Conservation (phyloP, 495 filamentous ascomycete species). For the Glutinoglossum americanum region DNA sequence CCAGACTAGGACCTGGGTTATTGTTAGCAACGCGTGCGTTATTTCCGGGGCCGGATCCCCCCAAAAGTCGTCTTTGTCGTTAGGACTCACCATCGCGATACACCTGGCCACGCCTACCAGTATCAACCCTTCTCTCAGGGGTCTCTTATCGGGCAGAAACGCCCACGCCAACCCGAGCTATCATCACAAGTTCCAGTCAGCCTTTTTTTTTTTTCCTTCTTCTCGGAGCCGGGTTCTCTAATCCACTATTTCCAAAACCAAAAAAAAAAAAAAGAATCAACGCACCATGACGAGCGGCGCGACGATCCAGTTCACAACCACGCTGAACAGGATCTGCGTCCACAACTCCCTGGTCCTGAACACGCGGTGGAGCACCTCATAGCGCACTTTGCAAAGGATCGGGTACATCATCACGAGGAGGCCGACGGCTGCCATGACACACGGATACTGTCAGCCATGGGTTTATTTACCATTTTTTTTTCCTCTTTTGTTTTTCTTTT, state of each 20-base stretch:
- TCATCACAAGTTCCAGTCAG: not conserved
- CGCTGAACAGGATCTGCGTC: constrained; percentile 58
- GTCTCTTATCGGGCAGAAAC: constrained; percentile 50
- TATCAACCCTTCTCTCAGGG: constrained; percentile 49
- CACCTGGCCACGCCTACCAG: constrained; percentile 61
- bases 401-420: constrained; percentile 92
- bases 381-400: constrained; percentile 81
- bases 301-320: constrained; percentile 77
- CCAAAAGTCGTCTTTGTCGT: too few species aligned
- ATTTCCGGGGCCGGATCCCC: not conserved
- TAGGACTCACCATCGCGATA: constrained; percentile 53
- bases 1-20: constrained; percentile 47
- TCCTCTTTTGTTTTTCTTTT: too few species aligned
- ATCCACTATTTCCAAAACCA: too few species aligned
- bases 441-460: not conserved
- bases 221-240: too few species aligned
- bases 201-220: too few species aligned
- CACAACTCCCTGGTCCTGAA: constrained; percentile 42
- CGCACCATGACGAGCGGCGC: constrained; percentile 73
- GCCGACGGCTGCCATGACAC: constrained; percentile 37
- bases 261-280: too few species aligned
- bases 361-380: constrained; percentile 52
- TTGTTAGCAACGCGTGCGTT: too few species aligned
- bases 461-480: too few species aligned
- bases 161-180: constrained; percentile 61